A percentile compares a stretch with the other conserved stretches of the same genome.
These are phyloP conservation scores for Mortierella sp. DNA, from an alignment of 371 early-diverging fungal genomes.

Conservation along the genomic window DNA sequence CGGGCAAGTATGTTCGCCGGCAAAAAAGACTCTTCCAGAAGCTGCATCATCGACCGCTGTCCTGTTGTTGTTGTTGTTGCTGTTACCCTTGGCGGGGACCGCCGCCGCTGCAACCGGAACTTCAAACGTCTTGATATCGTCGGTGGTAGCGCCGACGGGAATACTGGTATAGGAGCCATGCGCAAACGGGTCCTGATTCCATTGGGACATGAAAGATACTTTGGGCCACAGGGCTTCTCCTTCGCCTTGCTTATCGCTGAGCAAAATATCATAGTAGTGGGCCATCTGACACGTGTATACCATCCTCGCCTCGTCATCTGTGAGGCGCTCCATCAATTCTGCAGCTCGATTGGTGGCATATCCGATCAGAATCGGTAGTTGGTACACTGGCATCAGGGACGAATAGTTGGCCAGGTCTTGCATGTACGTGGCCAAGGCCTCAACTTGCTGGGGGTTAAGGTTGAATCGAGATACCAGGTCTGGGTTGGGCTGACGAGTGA, in stretches of 20 bases:
- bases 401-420: constrained; percentile 45
- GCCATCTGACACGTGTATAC: constrained; percentile 43
- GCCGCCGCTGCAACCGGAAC: constrained; percentile 19
- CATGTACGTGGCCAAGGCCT: constrained; percentile 33
- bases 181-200: constrained; percentile 44
- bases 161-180: constrained; percentile 47
- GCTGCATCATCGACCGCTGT: constrained; percentile 23
- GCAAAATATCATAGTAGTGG: constrained; percentile 25
- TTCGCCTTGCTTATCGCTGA: not conserved
- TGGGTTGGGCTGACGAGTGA: constrained; percentile 1
- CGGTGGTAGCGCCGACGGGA: constrained; percentile 19
- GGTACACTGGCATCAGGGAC: constrained; percentile 33
- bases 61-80: constrained; percentile 4
- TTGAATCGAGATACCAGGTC: constrained; percentile 3
- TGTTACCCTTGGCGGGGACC: not conserved
- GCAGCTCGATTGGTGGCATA: constrained; percentile 50
- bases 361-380: constrained; percentile 37
- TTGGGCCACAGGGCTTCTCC: constrained; percentile 21
- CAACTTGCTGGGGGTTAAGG: constrained; percentile 18
- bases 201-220: constrained; percentile 31
- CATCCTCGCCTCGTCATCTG: constrained; percentile 30
- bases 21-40: constrained; percentile 41
- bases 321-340: constrained; percentile 34
- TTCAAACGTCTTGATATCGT: constrained; percentile 30
- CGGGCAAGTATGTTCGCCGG: constrained; percentile 43